Evolutionary conservation across 225 moss, liverwort and hornwort genomes (phyloP).

Genomic region (Rhytidiadelphus loreus): DNA sequence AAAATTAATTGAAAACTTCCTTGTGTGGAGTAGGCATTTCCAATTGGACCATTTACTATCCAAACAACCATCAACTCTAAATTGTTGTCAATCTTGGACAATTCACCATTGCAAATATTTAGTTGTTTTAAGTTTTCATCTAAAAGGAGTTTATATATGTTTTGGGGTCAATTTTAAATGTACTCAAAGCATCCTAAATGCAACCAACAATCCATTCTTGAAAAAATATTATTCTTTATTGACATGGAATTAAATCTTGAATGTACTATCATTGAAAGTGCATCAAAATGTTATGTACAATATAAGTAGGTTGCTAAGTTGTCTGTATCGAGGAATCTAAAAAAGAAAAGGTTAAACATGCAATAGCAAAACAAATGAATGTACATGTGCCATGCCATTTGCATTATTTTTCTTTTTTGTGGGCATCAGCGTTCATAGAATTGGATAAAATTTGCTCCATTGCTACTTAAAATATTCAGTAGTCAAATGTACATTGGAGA

Average conservation of each 20-base stretch:
- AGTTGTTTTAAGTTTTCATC: not conserved
- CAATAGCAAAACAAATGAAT: not conserved
- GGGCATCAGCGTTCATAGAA: no score
- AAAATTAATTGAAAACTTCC: not conserved
- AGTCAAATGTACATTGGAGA: no score
- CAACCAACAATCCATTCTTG: not conserved
- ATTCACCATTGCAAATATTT: not conserved
- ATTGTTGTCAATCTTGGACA: not conserved
- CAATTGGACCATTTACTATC: not conserved
- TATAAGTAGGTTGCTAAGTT: not conserved
- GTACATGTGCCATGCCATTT: not conserved
- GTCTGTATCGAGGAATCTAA: not conserved
- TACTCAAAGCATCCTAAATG: not conserved
- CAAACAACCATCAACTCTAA: not conserved
- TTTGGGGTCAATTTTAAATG: not conserved
- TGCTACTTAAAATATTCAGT: no score
- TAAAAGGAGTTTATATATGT: not conserved
- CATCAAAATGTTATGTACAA: not conserved
- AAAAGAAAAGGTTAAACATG: not conserved
- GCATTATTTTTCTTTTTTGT: rapidly evolving
- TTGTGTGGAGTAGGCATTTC: rapidly evolving
- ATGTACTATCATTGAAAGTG: not conserved
- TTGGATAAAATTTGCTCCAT: no score
- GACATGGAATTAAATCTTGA: not conserved
- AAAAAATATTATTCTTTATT: not conserved